Percentiles rank a stretch among this genome's conserved stretches.
Evolutionary conservation across 768 basidiomycete species (phyloP).

Genomic region (Pleurotus tuoliensis): DNA sequence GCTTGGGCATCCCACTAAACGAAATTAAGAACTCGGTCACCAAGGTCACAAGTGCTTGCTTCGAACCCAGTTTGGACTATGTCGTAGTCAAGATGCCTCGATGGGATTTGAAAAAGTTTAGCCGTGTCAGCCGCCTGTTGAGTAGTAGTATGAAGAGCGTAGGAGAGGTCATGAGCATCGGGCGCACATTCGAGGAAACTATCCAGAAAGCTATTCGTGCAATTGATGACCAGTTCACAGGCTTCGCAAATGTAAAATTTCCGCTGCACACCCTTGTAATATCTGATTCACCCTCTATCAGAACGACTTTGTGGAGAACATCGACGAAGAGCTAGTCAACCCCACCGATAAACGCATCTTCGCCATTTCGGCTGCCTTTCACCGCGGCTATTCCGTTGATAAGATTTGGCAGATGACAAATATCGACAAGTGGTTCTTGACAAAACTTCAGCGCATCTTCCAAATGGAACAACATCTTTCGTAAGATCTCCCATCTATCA

Average conservation of each 20-base stretch:
- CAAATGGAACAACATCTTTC: conserved; percentile 73
- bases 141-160: conserved; percentile 99
- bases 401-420: conserved; percentile 98
- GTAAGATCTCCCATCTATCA: conserved; percentile 38
- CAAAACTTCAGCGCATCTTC: conserved; percentile 78
- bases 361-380: conserved; percentile 91
- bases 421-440: conserved; percentile 99
- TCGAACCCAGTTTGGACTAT: conserved; percentile 97
- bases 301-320: conserved; percentile 85
- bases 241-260: conserved; percentile 72
- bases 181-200: conserved; percentile 96
- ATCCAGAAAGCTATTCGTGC: conserved; percentile 97
- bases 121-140: conserved; percentile 81
- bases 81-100: conserved; percentile 98
- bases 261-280: background rate
- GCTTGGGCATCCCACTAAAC: conserved; percentile 94
- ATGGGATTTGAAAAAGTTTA: conserved; percentile 99
- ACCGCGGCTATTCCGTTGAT: conserved; percentile 89
- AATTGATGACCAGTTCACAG: conserved; percentile 92
- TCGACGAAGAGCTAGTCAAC: conserved; percentile 90
- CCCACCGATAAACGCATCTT: conserved; percentile 98
- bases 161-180: conserved; percentile 99
- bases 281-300: conserved; percentile 23
- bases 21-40: conserved; percentile 98
- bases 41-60: conserved; percentile 94